Conservation (phyloP, 176 grass and related monocot species). For the Phoenix dactylifera region DNA sequence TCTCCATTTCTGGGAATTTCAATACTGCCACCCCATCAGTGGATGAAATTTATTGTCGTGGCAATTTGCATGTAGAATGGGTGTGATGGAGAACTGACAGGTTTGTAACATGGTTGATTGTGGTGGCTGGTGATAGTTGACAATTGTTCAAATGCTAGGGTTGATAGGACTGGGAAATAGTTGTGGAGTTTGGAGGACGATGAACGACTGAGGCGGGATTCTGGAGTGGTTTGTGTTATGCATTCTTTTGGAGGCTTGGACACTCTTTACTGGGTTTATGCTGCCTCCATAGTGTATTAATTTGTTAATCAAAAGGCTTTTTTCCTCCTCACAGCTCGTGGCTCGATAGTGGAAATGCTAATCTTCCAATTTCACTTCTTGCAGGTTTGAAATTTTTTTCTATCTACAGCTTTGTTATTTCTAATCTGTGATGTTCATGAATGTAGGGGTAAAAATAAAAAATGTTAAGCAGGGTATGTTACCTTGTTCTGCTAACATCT, state of each 20-base stretch:
- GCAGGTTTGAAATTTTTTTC: too few species aligned
- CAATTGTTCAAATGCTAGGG: conserved; percentile 33
- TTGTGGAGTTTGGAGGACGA: conserved; percentile 34
- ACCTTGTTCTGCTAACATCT: too few species aligned
- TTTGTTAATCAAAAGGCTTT: conserved; percentile 14
- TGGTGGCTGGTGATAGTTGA: conserved; percentile 18
- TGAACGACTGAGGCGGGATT: conserved; percentile 31
- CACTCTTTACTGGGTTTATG: conserved; percentile 7
- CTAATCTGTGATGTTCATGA: too few species aligned
- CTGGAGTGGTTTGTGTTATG: conserved; percentile 35
- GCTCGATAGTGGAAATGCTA: background rate
- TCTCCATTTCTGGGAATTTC: background rate
- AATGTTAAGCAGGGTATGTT: too few species aligned
- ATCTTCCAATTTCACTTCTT: too few species aligned
- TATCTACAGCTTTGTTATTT: too few species aligned
- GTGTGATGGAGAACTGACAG: conserved; percentile 8
- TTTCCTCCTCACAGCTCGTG: background rate
- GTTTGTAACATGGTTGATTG: conserved; percentile 27
- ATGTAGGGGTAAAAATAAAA: too few species aligned
- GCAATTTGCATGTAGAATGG: conserved; percentile 6
- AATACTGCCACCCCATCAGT: background rate
- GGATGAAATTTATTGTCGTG: conserved; percentile 4
- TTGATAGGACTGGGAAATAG: conserved; percentile 23
- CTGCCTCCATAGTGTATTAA: conserved; percentile 29
- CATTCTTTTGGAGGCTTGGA: conserved; percentile 54